Base-by-base conservation (phyloP, 2,329 filamentous ascomycete genomes). In the Thielaviopsis populi region DNA sequence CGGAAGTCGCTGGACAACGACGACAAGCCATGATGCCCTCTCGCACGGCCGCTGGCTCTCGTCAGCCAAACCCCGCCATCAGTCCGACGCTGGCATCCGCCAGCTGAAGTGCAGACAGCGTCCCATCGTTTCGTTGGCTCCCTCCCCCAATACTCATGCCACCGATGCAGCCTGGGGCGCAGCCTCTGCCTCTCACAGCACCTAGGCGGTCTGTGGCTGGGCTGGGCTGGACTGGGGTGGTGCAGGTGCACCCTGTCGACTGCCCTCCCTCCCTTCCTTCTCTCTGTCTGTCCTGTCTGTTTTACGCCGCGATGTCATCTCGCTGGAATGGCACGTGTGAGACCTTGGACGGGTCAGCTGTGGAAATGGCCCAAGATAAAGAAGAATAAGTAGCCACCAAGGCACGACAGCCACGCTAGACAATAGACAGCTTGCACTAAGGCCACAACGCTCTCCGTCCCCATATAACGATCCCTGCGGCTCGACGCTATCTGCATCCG, bases 301-400 rank as follows among this genome's bases (percentile, higher is more conserved):
- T 33, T 30, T 33, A n/a, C 53, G 30, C 30, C 53, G 24, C 53
- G 53, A 56, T 27, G 53, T 56, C 53, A 54, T 56, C 27, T 56
- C 53, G 27, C 53, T 56, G 22, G 53, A 56, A 56, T 17, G 53
- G 30, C 15, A 56, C 53, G 53, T 56, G 53, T 56, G 53, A 56
- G 53, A 56, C 53, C 53, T 56, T 33, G 27, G 53, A 17, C 53
- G 13, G 19, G 48, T 27, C 24, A 27, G 48, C 48, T 27, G 53
- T 56, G 53, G 10, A 56, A 33, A 56, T 17, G 53, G 27, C 42
- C 5, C 5, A 50, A 50, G 53, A 33, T 56, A 33, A 56, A 56
- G 27, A 33, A 50, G 19, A 50, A 27, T 27, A 50, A 27, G 24
- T 50, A 15, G 46, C 10, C 1, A 22, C 24, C 46, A 50, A 15